Base-by-base conservation (phyloP, 306 rosid species). In the Glycine soja region DNA sequence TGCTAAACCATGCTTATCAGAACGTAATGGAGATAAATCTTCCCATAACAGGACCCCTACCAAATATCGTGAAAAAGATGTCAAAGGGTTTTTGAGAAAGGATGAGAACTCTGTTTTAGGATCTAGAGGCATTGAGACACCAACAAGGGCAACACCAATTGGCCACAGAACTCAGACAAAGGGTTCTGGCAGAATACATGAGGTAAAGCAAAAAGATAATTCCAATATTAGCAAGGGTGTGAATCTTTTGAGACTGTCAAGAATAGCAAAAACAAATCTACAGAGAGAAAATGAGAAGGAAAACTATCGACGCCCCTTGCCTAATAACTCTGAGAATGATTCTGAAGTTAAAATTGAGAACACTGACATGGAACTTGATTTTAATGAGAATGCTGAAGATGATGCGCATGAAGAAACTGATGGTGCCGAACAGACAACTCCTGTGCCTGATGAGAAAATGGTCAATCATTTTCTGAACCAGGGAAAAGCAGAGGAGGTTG, bases 261-360 rank as follows among this genome's bases (percentile, higher is more conserved):
- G 97, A 86, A 93, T 95, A 81, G 99, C 96, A 63, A 95, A 92
- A 84, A 68, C 86, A 82, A 95, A 93, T 84, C 87, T 95, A 81
- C 94, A 91, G 62, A 91, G 88, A 85, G 99, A 95, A 81, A 95
- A 95, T 84, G 99, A 95, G 86, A 95, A 95, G 90, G 99, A 95
- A 86, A 95, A 95, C 80, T 95, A 93, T 66, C 84, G 99, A 67
- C 93, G 99, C 75, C 97, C 90, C 66, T 30, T 95, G 87, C 85
- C 93, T 78, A 84, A 86, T 73, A 82, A 47, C 77, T 84, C 92
- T 30, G 88, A 89, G 85, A 93, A 91, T 85, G 97, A 87, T 86
- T 86, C 96, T 10, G 98, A 95, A 86, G 99, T 95, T 79, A 93
- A 92, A 88, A 89, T 92, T 83, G 97, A 95, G 93, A 93, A 95